Base-by-base conservation (phyloP, 1,284 basidiomycete species). In the Peniophora sp. region DNA sequence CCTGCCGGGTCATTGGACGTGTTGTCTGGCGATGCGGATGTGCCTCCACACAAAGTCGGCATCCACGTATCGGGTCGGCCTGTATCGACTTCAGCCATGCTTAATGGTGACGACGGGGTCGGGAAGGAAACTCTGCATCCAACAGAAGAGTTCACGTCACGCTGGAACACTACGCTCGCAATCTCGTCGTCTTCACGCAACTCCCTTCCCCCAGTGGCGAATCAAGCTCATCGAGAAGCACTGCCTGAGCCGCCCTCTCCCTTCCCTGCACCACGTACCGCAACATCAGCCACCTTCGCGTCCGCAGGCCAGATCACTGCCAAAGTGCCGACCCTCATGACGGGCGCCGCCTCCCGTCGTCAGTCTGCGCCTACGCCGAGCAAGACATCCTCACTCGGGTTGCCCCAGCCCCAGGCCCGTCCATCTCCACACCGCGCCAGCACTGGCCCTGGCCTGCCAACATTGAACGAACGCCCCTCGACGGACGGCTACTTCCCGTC, bases 91-190 rank as follows among this genome's bases (percentile, higher is more conserved):
- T n/a, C n/a, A n/a, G n/a, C n/a, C 12, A 32, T 32, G 12, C 12
- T 12, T 12, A 32, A 12, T 32, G 27, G 12, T 32, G 27, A 32
- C 53, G 62, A 59, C 41, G 24, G n/a, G 8, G 17, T 50, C 36
- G 49, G 48, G 48, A 41, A 53, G 24, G 2, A 52, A 60, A 10
- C 53, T 69, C 2, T 67, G 0, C 88, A 81, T 57, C 87, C 87
- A 0, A 90, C 92, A 0, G 68, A 69, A 6, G 70, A 78, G 0
- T 95, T 94, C 65, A 79, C 82, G 0, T 92, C 89, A 0, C 72
- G 84, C 22, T 95, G 92, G 92, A 94, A 92, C 58, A 92, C 89
- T 55, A 71, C 87, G 1, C 79, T 96, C 25, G 90, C 94, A 62
- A 73, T 95, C 11, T 75, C 85, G 0, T 69, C 79, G 12, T 64